Percentiles rank a stretch among this genome's conserved stretches.
phyloP scores from a whole-genome alignment of 345 rosid genomes.

The Aquilaria yunnanensis region DNA sequence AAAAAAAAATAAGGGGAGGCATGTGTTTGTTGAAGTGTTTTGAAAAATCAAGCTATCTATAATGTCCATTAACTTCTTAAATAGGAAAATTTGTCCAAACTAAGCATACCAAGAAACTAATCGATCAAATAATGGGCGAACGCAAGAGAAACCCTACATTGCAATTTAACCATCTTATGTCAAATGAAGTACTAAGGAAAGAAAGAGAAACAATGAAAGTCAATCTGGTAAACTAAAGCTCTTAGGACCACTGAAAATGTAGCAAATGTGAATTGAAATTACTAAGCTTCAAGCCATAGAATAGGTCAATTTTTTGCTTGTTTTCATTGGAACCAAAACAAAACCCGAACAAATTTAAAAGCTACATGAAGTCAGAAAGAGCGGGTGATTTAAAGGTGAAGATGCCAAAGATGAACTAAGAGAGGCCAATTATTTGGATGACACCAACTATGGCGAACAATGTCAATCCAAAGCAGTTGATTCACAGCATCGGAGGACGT shows the following conservation, averaged over 20 bases:
- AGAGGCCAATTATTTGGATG: conserved; percentile 57
- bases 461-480: conserved; percentile 43
- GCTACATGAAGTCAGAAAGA: conserved; percentile 73
- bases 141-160: conserved; percentile 61
- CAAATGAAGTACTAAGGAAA: background rate
- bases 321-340: background rate
- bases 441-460: conserved; percentile 31
- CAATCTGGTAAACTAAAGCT: conserved; percentile 42
- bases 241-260: conserved; percentile 50
- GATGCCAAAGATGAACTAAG: conserved; percentile 73
- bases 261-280: background rate
- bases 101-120: conserved; percentile 60
- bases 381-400: conserved; percentile 72
- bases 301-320: background rate
- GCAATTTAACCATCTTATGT: conserved; percentile 9
- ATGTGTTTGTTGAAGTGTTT: too few species aligned
- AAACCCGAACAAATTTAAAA: background rate
- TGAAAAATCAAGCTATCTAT: too few species aligned
- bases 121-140: conserved; percentile 59
- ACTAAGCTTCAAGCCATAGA: background rate
- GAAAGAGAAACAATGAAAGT: background rate
- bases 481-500: conserved; percentile 22
- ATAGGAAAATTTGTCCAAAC: background rate
- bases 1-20: too few species aligned
- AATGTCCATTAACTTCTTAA: too few species aligned